phyloP scores from a whole-genome alignment of 177 flowering plant species.

The Vitis hybrid region DNA sequence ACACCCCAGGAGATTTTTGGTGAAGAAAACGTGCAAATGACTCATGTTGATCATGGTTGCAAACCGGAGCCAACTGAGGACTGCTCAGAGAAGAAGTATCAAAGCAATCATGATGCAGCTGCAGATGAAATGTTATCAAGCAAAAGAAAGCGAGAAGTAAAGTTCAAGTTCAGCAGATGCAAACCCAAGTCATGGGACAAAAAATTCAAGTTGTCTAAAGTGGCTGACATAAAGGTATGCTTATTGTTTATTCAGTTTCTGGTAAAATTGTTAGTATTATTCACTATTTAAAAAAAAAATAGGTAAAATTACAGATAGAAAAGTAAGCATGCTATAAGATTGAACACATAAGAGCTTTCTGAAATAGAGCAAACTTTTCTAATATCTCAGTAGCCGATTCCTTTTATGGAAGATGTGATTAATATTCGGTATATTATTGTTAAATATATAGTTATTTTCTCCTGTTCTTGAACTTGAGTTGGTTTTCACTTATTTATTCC shows the following conservation, averaged over 20 bases:
- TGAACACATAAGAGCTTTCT: too few species aligned
- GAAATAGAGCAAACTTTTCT: too few species aligned
- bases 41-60: neutral
- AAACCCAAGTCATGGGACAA: neutral
- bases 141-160: neutral
- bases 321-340: neutral
- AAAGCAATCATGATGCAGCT: conserved; percentile 1
- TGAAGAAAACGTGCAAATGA: neutral
- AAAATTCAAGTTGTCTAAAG: neutral
- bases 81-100: neutral
- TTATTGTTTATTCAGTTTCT: neutral
- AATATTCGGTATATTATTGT: neutral
- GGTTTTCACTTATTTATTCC: too few species aligned
- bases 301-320: neutral
- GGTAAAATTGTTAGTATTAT: neutral
- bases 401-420: neutral
- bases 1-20: neutral
- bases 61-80: conserved; percentile 6
- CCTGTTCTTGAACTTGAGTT: neutral
- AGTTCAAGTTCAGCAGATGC: conserved; percentile 6
- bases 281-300: neutral
- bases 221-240: neutral
- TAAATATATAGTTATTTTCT: neutral
- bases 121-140: neutral
- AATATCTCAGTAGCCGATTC: too few species aligned